These are phyloP conservation scores for Symbiodinium pilosum DNA, from an alignment of 73 alveolate species.

Conservation along the genomic window DNA sequence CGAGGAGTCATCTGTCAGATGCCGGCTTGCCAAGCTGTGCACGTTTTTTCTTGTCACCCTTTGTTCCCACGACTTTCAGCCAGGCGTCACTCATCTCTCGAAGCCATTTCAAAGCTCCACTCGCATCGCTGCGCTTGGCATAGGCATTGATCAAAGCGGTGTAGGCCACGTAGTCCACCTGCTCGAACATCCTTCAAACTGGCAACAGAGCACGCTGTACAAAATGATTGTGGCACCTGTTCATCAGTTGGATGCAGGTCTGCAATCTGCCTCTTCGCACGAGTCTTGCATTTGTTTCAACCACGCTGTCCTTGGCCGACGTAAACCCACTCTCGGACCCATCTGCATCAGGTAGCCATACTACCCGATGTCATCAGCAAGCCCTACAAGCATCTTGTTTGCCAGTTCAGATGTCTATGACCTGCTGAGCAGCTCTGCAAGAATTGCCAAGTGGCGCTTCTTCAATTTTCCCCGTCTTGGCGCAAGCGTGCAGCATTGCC, in stretches of 20 bases:
- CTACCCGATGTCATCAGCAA: no score
- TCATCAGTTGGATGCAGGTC: no score
- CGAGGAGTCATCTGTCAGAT: no score
- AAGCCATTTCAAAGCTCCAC: constrained; percentile 40
- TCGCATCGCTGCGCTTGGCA: constrained; percentile 73
- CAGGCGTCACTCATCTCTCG: constrained; percentile 20
- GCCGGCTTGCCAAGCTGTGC: no score
- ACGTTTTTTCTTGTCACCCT: neutral
- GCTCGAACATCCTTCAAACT: no score
- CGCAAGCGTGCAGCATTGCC: constrained; percentile 72
- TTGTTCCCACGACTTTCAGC: neutral
- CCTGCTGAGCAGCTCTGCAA: neutral
- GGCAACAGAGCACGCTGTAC: no score
- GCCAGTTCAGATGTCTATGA: neutral
- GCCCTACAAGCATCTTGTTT: no score
- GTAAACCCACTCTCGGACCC: no score
- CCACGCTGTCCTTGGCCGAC: neutral
- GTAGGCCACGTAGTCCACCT: constrained; percentile 72
- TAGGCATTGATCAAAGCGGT: constrained; percentile 82
- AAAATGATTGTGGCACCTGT: no score
- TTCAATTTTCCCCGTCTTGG: constrained; percentile 64
- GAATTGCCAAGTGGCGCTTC: constrained; percentile 29
- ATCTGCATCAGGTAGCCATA: no score
- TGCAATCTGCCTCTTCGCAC: neutral
- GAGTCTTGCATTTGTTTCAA: neutral